A percentile compares a stretch with the other conserved stretches of the same genome.
phyloP scores from a whole-genome alignment of 441 rosid genomes.

The Populus hybrid region DNA sequence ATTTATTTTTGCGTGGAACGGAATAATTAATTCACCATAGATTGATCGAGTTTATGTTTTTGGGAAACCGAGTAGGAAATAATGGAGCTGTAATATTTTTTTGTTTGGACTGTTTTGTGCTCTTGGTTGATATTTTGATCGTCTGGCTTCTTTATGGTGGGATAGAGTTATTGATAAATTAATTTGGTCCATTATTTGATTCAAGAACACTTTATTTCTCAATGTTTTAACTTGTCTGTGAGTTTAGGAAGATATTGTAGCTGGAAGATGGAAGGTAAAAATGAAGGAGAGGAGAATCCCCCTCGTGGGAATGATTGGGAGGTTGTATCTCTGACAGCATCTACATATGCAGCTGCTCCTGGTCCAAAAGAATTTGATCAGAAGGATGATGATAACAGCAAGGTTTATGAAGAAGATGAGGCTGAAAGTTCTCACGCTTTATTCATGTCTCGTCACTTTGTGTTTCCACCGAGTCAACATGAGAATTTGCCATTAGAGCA shows the following conservation, averaged over 20 bases:
- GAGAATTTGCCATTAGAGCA: conserved; percentile 70
- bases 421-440: conserved; percentile 64
- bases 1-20: neutral
- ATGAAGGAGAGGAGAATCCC: conserved; percentile 48
- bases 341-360: conserved; percentile 91
- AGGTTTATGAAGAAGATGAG: conserved; percentile 30
- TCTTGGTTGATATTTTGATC: neutral
- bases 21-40: no score
- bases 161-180: neutral
- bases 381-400: conserved; percentile 36
- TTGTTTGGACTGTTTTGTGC: neutral
- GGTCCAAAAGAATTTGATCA: conserved; percentile 51
- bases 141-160: neutral
- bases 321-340: conserved; percentile 91
- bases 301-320: conserved; percentile 92
- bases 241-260: conserved; percentile 19
- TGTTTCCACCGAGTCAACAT: conserved; percentile 83
- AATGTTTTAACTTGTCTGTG: conserved; percentile 12
- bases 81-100: neutral
- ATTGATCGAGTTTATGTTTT: neutral
- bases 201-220: neutral
- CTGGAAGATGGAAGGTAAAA: conserved; percentile 60
- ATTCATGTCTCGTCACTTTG: conserved; percentile 81
- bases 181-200: neutral
- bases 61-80: neutral